A percentile compares a stretch with the other conserved stretches of the same genome.
Conservation (phyloP, 1,284 basidiomycete genomes). For the Bondarzewia mesenterica region DNA sequence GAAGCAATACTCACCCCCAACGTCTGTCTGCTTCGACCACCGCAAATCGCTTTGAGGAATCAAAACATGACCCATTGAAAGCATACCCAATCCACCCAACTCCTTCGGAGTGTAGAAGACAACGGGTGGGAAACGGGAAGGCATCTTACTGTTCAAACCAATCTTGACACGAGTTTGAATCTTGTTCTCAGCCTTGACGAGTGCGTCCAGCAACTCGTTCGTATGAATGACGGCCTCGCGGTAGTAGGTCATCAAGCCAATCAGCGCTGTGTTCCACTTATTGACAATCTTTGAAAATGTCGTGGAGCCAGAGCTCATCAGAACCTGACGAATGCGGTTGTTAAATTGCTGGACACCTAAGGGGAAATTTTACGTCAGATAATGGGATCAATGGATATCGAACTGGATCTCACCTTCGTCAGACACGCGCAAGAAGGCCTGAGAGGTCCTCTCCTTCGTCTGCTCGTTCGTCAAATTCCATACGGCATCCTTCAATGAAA, state of each 20-base stretch:
- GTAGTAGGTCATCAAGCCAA: constrained; percentile 96
- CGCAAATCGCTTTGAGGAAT: constrained; percentile 96
- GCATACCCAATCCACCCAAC: constrained; percentile 95
- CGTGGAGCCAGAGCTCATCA: constrained; percentile 98
- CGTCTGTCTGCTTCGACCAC: constrained; percentile 98
- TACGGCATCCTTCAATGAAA: constrained; percentile 93
- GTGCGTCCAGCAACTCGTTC: constrained; percentile 87
- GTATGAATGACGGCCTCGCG: constrained; percentile 99
- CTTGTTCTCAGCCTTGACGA: constrained; percentile 98
- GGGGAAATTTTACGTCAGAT: too few species aligned
- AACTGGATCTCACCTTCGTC: constrained; percentile 65
- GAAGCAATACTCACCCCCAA: constrained; percentile 51
- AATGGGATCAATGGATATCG: constrained; percentile 13
- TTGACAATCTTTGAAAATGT: constrained; percentile 99
- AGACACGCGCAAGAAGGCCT: constrained; percentile 95
- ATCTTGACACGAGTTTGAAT: constrained; percentile 99
- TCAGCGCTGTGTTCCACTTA: constrained; percentile 97
- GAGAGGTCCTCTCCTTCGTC: constrained; percentile 95
- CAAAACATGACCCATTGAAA: constrained; percentile 98
- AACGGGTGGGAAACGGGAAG: constrained; percentile 94
- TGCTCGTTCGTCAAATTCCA: constrained; percentile 97
- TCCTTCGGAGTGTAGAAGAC: constrained; percentile 98
- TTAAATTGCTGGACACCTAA: constrained; percentile 90
- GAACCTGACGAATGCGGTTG: constrained; percentile 91
- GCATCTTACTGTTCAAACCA: constrained; percentile 98